Evolutionary conservation across 495 filamentous ascomycete species (phyloP), one percentile per base, ranked within the genome.

Genomic region (Achaetomiella virescens): DNA sequence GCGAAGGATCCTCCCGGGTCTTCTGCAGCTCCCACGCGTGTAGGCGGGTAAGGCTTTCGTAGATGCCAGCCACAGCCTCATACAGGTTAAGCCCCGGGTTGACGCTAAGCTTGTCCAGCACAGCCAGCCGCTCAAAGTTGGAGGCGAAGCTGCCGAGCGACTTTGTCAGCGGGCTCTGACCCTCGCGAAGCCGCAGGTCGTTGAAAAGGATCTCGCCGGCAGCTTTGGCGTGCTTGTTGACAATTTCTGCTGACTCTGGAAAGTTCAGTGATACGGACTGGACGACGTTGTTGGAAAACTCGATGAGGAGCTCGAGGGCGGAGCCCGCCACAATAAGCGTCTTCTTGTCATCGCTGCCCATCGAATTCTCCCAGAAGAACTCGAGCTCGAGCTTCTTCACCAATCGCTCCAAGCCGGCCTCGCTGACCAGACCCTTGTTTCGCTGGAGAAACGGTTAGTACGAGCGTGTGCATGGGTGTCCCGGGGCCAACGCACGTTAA

Each of bases 61-160:
- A 86, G 6, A 98, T 76, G 7, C 90, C 90, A 29, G 87, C 87
- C 15, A 97, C 77, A 6, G 91, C 93, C 69, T 93, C 89, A 65
- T 91, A 90, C 68, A 93, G 90, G 60, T 91, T 93, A 10, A 96
- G 75, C 20, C 81, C 81, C 31, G 84, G 85, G 7, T 73, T 73
- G 20, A 76, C 71, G 67, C 91, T 92, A 57, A 96, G 76, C 60
- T 82, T 85, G 66, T 98, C 93, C 58, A 95, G 75, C 8, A 75
- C 78, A 2, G 88, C 86, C 40, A 97, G 73, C 58, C 86, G 81
- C 62, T 89, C 85, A 43, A 98, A 72, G 69, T 96, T 97, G 40
- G 76, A 79, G 18, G 87, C 83, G 66, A 97, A 97, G 4, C 73
- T 72, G 20, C 83, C 79, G 21, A 95, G 72, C 27, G 74, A 80